phyloP scores from a whole-genome alignment of 108 stramenopile genomes.

The Skeletonema marinoi region DNA sequence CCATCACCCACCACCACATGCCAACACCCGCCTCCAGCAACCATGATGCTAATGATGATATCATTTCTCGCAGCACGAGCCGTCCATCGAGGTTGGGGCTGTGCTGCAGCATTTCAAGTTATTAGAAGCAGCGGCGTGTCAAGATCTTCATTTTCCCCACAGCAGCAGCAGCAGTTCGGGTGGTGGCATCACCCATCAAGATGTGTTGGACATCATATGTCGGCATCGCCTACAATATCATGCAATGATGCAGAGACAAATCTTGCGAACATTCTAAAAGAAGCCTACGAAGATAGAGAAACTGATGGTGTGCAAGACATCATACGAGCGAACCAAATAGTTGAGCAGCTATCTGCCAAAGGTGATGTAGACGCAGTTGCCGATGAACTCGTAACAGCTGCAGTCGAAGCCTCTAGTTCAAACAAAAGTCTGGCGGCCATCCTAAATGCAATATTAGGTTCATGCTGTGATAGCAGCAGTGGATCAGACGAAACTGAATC shows the following conservation, averaged over 20 bases:
- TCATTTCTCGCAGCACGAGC: not conserved
- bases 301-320: slow-evolving; percentile 39
- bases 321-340: slow-evolving; percentile 14
- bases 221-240: not conserved
- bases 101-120: not conserved
- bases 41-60: not conserved
- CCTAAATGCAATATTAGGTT: slow-evolving; percentile 59
- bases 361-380: slow-evolving; percentile 24
- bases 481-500: slow-evolving; percentile 13
- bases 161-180: too few species aligned
- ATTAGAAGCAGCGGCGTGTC: not conserved
- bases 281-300: slow-evolving; percentile 26
- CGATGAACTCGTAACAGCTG: slow-evolving; percentile 34
- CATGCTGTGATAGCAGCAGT: slow-evolving; percentile 49
- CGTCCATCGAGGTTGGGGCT: not conserved
- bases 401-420: slow-evolving; percentile 40
- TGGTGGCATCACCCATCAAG: not conserved
- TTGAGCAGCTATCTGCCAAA: slow-evolving; percentile 4
- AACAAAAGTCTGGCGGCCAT: slow-evolving; percentile 42
- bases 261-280: slow-evolving; percentile 7
- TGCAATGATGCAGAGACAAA: not conserved
- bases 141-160: not conserved
- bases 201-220: not conserved
- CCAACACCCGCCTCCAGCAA: not conserved
- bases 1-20: too few species aligned